Evolutionary conservation across 1,284 basidiomycete genomes (phyloP), one percentile per base, ranked within the genome.

Genomic region (Leccinum olivaceoglutinosum): DNA sequence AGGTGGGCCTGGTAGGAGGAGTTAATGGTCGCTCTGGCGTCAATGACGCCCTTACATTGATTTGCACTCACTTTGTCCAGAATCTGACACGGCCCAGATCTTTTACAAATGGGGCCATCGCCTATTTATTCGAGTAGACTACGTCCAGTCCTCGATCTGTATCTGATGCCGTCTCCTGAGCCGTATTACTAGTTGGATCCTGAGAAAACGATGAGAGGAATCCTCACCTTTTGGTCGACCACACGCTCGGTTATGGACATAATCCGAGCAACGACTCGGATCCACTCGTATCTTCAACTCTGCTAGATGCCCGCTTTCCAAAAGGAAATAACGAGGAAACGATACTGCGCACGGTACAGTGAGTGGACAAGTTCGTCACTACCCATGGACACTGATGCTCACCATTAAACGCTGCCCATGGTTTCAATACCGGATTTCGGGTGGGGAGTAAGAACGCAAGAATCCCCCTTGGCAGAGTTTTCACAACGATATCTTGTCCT

Each of bases 381-480:
- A 29, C 32, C 11, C 5, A 11, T 8, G 18, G 64, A 68, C 61
- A 51, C 63, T 39, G 57, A 58, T 8, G 60, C 85, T 65, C 71
- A 90, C 90, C 90, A 76, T 97, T 97, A 78, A 97, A 97, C 16
- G 94, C 94, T 16, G 94, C 95, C 94, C 94, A 98, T 1, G 93
- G 92, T 73, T 94, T 94, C 46, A 90, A 89, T 2, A 93, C 85
- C 18, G 94, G 93, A 75, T 97, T 97, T 59, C 96, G 82, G 0
- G 97, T 98, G 1, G 96, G 96, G 34, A 99, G 80, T 77, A 99
- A 99, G 44, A 99, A 81, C 0, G 95, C 94, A 59, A 98, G 80
- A 34, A 78, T 98, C 96, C 12, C 94, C 94, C 73, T 93, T 93
- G 5, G 89, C 82, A 70, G 97, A 98, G 77, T 94, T 94, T 68